Percentiles rank a stretch among this genome's conserved stretches.
Conservation (phyloP, 345 rosid genomes). For the Abelmoschus esculentus region DNA sequence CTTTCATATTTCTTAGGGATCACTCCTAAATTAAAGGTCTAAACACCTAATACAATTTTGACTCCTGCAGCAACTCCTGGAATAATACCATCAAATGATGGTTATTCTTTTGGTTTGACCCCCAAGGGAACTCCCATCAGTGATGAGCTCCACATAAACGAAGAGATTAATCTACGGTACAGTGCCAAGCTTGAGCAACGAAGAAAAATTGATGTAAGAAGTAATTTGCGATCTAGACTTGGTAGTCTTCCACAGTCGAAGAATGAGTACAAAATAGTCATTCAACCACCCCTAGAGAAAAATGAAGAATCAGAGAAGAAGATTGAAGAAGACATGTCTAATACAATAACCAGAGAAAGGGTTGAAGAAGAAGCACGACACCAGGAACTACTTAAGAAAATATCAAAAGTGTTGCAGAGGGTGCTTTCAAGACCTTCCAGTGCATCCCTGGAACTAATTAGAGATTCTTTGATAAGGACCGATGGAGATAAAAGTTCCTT, state of each 20-base stretch:
- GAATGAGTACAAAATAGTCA: slow-evolving; percentile 87
- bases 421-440: slow-evolving; percentile 92
- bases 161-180: slow-evolving; percentile 74
- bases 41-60: slow-evolving; percentile 85
- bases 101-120: slow-evolving; percentile 63
- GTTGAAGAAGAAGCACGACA: slow-evolving; percentile 90
- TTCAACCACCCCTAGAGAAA: slow-evolving; percentile 72
- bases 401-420: slow-evolving; percentile 96
- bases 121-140: slow-evolving; percentile 95
- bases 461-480: slow-evolving; percentile 63
- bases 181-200: slow-evolving; percentile 67
- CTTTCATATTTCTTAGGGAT: slow-evolving; percentile 98
- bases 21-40: slow-evolving; percentile 80
- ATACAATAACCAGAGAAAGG: slow-evolving; percentile 72
- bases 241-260: slow-evolving; percentile 80
- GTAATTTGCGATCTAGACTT: slow-evolving; percentile 68
- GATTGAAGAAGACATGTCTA: slow-evolving; percentile 99
- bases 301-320: slow-evolving; percentile 80
- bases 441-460: slow-evolving; percentile 79
- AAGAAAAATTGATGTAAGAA: slow-evolving; percentile 70
- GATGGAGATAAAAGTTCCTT: slow-evolving; percentile 89
- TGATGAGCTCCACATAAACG: slow-evolving; percentile 93
- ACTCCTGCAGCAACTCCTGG: slow-evolving; percentile 96
- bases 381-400: slow-evolving; percentile 80
- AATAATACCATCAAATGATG: slow-evolving; percentile 91